Conservation (phyloP, 495 filamentous ascomycete species). For the Neurospora sp. region DNA sequence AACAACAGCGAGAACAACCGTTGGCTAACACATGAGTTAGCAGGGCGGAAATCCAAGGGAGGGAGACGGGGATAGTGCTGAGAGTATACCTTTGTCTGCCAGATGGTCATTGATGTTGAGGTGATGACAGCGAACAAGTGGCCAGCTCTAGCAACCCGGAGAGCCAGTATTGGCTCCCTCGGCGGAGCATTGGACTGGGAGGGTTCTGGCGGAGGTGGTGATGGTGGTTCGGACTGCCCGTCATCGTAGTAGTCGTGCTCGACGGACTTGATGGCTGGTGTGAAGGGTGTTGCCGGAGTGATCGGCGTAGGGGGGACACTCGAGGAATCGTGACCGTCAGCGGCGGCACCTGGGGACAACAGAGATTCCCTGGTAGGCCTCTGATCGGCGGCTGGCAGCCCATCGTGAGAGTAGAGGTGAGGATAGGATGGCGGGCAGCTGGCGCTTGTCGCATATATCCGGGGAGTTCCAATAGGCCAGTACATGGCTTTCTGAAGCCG, state of each 20-base stretch:
- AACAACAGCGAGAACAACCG: slow-evolving; percentile 75
- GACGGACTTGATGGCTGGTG: slow-evolving; percentile 41
- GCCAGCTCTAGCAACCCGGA: slow-evolving; percentile 71
- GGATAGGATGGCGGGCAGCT: slow-evolving; percentile 40
- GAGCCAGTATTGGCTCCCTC: slow-evolving; percentile 56
- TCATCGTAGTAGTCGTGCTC: slow-evolving; percentile 36
- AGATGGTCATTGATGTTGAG: slow-evolving; percentile 67
- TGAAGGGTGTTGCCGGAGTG: slow-evolving; percentile 38
- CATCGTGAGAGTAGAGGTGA: slow-evolving; percentile 33
- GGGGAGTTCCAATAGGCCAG: slow-evolving; percentile 88
- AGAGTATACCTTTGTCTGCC: slow-evolving; percentile 79
- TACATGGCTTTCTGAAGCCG: slow-evolving; percentile 57
- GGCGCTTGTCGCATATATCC: slow-evolving; percentile 66
- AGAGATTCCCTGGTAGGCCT: slow-evolving; percentile 15
- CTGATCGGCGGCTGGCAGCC: slow-evolving; percentile 19
- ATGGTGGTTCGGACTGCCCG: slow-evolving; percentile 2
- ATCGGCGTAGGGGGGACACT: slow-evolving; percentile 24
- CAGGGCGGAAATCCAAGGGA: neutral
- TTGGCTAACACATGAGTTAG: slow-evolving; percentile 52
- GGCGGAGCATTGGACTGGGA: slow-evolving; percentile 9
- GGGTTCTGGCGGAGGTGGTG: slow-evolving; percentile 1
- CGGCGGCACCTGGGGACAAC: slow-evolving; percentile 17
- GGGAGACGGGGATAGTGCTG: neutral
- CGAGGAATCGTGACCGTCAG: slow-evolving; percentile 11
- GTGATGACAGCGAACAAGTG: slow-evolving; percentile 88